phyloP scores from a whole-genome alignment of 352 stramenopile species.

The Aphanomyces astaci region DNA sequence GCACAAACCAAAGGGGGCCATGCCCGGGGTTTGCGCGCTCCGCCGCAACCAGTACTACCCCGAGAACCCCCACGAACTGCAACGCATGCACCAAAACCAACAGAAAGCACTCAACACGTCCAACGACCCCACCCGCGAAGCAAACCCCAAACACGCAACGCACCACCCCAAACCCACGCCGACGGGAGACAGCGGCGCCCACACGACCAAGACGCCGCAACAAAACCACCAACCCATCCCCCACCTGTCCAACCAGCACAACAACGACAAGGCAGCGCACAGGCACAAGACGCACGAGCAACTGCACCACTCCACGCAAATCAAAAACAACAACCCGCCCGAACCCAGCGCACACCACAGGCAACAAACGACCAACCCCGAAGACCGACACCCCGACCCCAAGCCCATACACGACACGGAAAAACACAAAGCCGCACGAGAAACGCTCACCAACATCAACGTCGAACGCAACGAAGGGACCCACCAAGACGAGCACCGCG shows the following conservation, averaged over 20 bases:
- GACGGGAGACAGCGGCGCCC: constrained; percentile 23
- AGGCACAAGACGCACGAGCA: constrained; percentile 83
- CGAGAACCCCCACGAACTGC: constrained; percentile 66
- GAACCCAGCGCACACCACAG: constrained; percentile 84
- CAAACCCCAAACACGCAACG: no score
- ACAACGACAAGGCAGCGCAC: constrained; percentile 70
- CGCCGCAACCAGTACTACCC: no score
- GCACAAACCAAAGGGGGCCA: no score
- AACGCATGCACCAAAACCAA: constrained; percentile 81
- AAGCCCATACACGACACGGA: constrained; percentile 73
- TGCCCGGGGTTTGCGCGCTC: no score
- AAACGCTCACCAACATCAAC: constrained; percentile 76
- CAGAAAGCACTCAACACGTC: constrained; percentile 82
- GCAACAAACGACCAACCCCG: constrained; percentile 61
- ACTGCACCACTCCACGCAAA: constrained; percentile 75
- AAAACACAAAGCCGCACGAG: constrained; percentile 67
- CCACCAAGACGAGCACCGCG: constrained; percentile 97
- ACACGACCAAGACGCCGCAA: constrained; percentile 63
- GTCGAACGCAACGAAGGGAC: constrained; percentile 89
- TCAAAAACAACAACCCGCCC: constrained; percentile 75
- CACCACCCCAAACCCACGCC: no score
- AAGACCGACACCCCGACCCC: constrained; percentile 34
- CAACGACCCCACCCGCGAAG: constrained; percentile 72
- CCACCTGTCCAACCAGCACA: constrained; percentile 65
- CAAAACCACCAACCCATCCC: constrained; percentile 79